Evolutionary conservation across 2,329 filamentous ascomycete species (phyloP).

Genomic region (Fusarium dimerum): DNA sequence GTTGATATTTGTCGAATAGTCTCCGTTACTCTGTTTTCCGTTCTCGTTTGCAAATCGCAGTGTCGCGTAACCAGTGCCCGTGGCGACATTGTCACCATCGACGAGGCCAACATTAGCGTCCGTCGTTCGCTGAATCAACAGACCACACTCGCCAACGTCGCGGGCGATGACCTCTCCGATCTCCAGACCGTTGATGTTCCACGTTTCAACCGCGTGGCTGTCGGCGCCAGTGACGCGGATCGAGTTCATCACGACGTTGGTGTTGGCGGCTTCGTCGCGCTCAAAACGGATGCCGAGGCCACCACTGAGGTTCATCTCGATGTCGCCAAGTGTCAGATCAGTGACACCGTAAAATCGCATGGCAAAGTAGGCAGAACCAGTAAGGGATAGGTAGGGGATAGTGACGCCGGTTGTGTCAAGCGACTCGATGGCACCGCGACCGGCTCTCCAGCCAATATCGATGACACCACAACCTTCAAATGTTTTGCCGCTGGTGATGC

Average conservation of each 20-base stretch:
- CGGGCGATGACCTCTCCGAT: no score
- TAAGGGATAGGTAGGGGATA: constrained; percentile 59
- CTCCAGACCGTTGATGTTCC: no score
- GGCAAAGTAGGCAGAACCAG: constrained; percentile 57
- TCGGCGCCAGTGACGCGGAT: no score
- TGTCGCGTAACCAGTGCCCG: no score
- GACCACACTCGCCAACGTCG: no score
- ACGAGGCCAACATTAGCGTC: no score
- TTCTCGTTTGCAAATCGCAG: no score
- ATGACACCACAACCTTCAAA: constrained; percentile 61
- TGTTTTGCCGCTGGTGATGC: constrained; percentile 51
- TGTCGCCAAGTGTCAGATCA: constrained; percentile 49
- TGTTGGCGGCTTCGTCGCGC: constrained; percentile 52
- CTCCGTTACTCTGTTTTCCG: constrained; percentile 30
- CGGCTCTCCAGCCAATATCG: constrained; percentile 42
- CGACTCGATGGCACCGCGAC: constrained; percentile 54
- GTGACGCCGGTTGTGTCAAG: constrained; percentile 46
- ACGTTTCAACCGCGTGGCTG: no score
- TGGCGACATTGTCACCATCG: no score
- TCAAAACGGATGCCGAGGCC: constrained; percentile 60
- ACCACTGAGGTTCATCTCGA: constrained; percentile 55
- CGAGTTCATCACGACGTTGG: constrained; percentile 49
- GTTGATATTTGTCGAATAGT: constrained; percentile 52
- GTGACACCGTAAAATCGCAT: constrained; percentile 54
- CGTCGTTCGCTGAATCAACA: no score